Evolutionary conservation across 306 rosid species (phyloP).

Genomic region (Sechiopsis laciniata): DNA sequence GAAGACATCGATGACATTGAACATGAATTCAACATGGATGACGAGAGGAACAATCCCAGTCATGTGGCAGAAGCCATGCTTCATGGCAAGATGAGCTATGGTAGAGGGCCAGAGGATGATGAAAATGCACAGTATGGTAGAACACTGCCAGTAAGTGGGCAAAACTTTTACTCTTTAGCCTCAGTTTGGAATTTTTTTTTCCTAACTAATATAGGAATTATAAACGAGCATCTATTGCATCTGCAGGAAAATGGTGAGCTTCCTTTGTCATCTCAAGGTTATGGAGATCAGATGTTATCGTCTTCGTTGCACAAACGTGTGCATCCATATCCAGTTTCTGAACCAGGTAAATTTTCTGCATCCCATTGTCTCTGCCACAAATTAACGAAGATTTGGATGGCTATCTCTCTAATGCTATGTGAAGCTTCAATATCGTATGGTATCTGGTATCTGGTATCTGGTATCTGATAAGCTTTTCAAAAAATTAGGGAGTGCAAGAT

Average conservation of each 20-base stretch:
- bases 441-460: no score
- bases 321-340: conserved; percentile 66
- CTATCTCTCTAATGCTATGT: neutral
- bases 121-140: conserved; percentile 40
- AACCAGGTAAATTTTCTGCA: conserved; percentile 35
- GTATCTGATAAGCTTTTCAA: neutral
- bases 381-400: neutral
- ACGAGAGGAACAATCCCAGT: conserved; percentile 48
- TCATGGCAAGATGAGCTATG: conserved; percentile 66
- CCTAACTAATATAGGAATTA: neutral
- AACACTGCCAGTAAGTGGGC: conserved; percentile 33
- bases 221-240: neutral
- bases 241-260: conserved; percentile 61
- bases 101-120: conserved; percentile 56
- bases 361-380: neutral
- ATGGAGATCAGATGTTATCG: conserved; percentile 51
- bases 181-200: neutral
- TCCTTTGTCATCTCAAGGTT: conserved; percentile 37
- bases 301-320: conserved; percentile 71
- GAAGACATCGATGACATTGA: conserved; percentile 91
- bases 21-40: conserved; percentile 69
- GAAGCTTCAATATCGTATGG: no score
- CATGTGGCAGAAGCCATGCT: conserved; percentile 75
- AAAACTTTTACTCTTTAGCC: neutral
- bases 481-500: conserved; percentile 49